Base-by-base conservation (phyloP, 106 monocot species). In the Apostasia shenzhenica region DNA sequence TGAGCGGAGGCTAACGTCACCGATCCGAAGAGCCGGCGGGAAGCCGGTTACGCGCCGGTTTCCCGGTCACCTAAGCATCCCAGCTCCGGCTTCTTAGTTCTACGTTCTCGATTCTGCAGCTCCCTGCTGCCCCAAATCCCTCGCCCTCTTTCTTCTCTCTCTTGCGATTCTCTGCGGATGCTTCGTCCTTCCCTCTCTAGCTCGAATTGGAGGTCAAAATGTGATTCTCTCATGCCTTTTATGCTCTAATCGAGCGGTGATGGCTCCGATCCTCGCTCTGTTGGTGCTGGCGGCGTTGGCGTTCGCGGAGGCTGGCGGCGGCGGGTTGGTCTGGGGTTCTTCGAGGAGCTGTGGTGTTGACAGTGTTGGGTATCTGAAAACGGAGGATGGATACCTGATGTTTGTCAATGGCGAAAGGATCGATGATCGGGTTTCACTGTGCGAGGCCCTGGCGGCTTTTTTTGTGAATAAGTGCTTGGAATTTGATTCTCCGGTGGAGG, bases 311-410 rank as follows among this genome's bases (percentile, higher is more conserved):
- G 41, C 59, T 61, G 43, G 68, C 26, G 60, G 26, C 44, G 68
- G 54, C 7, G 48, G 43, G 48, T 65, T 48, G 44, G 61, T 37
- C 5, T 13, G 10, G 54, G 67, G 12, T 41, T 38, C 9, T 52
- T 61, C 26, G 54, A 54, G 75, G 67, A 68, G 13, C 67, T 68
- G 75, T 11, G 60, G 75, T 8, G 42, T 44, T 4, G 69, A 76
- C 69, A 68, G 68, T 45, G 42, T 76, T 54, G 75, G 59, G 49
- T 67, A 40, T 67, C 67, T 75, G 55, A 67, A 55, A 67, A 41
- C 48, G 48, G 49, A 57, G 46, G 67, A 75, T 67, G 67, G 66
- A 41, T 59, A 51, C n/a, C 10, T 13, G 14, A 9, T 67, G 10
- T 67, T 75, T 58, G 59, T 67, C 7, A 67, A 67, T 50, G 67